Base-by-base conservation (phyloP, 1,139 yeast species). In the Pichia terricola region DNA sequence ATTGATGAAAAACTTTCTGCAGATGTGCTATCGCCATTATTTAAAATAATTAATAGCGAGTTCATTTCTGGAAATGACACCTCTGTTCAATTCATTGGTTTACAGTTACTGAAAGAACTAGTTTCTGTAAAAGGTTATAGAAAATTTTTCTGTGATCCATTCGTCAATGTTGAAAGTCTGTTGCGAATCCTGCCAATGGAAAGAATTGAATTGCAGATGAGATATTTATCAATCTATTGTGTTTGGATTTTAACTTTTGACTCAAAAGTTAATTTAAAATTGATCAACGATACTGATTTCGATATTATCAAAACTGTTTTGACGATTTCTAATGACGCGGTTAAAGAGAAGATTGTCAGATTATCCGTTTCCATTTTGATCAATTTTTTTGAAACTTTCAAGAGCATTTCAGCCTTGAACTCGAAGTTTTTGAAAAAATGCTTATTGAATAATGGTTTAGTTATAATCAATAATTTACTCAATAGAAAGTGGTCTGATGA, bases 401-500 rank as follows among this genome's bases (percentile, higher is more conserved):
- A 31, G 3, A 26, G 26, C 31, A 25, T 25, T 37, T 4, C 5
- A n/a, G 8, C 26, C 31, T 10, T 7, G 16, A 22, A 16, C 5
- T n/a, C 25, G 9, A 16, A 9, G 6, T 7, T 45, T 11, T 75
- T 88, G 56, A 82, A 84, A 51, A 70, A 88, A 44, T 69, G 89
- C 43, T 68, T 91, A 50, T 75, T 85, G 51, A 85, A 85, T 49
- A 30, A 30, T 8, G 94, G 95, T 3, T 69, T 86, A 48, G 74
- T 79, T 42, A 72, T 79, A 8, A 68, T 86, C 47, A 77, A 75
- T 53, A 78, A 81, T 45, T 73, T 91, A 54, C 75, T 78, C 52
- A 91, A 84, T 52, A 73, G 97, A 57, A 91, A 91, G 63, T 89
- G 95, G 80, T 85, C 95, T 10, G 99, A 91, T 62, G 94, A 87